A percentile compares a stretch with the other conserved stretches of the same genome.
These are phyloP conservation scores for Hordeum pubiflorum DNA, from an alignment of 202 grass and related monocot genomes.

Conservation along the genomic window DNA sequence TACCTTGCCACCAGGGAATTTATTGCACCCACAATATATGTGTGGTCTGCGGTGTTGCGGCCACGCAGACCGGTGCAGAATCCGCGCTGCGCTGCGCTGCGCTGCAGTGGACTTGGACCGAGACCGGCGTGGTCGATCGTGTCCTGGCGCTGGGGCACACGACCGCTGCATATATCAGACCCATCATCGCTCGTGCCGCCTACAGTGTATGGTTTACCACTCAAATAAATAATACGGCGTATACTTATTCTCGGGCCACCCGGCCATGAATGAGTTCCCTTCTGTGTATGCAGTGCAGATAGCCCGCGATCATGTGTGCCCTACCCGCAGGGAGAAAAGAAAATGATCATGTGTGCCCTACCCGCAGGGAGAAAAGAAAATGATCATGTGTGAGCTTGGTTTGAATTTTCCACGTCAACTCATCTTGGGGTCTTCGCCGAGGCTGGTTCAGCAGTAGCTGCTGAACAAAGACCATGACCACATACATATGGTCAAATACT, in stretches of 20 bases:
- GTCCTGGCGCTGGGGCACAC: not conserved
- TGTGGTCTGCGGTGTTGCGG: not conserved
- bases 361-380: not conserved
- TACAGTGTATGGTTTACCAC: not conserved
- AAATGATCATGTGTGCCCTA: not conserved
- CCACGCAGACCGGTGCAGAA: not conserved
- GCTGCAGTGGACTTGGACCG: conserved; percentile 17
- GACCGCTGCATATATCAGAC: too few relatives aligned
- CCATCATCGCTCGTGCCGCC: not conserved
- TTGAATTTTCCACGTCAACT: not conserved
- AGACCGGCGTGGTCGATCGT: not conserved
- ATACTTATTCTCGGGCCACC: not conserved
- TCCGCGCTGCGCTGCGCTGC: not conserved
- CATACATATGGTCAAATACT: not conserved
- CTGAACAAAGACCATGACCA: conserved; percentile 3
- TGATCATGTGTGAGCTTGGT: not conserved
- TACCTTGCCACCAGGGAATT: conserved; percentile 2
- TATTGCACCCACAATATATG: not conserved
- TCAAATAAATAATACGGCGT: not conserved
- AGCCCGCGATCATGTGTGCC: not conserved
- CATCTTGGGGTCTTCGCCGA: not conserved
- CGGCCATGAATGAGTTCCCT: not conserved
- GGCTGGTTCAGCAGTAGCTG: not conserved
- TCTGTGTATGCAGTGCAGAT: not conserved
- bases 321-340: not conserved